Conservation (phyloP, 192 early-diverging fungal genomes). For the Mortierella alpina region DNA sequence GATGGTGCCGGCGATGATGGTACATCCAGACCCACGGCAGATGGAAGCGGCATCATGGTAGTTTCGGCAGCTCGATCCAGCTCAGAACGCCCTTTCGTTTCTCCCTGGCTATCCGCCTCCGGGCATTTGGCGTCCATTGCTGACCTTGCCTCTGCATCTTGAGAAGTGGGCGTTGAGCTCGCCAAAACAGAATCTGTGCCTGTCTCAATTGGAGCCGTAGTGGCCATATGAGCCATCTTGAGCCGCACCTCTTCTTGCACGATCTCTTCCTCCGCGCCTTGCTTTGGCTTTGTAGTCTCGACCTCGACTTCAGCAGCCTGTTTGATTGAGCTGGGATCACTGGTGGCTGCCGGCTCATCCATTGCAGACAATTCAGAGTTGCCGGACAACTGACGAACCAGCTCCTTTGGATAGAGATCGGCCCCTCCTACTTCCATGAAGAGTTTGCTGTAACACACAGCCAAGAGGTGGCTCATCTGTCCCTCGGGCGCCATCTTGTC, state of each 20-base stretch:
- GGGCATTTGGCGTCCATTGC: no score
- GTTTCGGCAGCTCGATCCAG: no score
- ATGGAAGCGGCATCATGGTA: background rate
- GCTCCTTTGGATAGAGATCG: conserved; percentile 46
- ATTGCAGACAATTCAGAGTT: background rate
- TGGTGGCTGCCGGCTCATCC: background rate
- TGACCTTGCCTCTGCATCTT: no score
- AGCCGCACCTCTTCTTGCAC: conserved; percentile 4
- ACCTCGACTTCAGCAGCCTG: background rate
- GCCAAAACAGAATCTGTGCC: background rate
- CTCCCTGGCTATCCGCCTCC: no score
- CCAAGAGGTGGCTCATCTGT: conserved; percentile 38
- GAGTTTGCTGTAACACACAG: conserved; percentile 46
- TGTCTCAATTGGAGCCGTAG: background rate
- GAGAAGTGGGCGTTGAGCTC: no score
- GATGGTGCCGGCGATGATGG: conserved; percentile 16
- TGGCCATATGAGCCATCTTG: conserved; percentile 16
- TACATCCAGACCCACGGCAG: background rate
- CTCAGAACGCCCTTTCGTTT: no score
- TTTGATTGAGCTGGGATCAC: background rate
- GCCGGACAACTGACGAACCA: conserved; percentile 25
- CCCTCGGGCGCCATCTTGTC: conserved; percentile 50
- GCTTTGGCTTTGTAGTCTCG: background rate
- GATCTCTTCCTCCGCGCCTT: conserved; percentile 11
- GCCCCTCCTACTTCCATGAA: conserved; percentile 50